Evolutionary conservation across 2,329 filamentous ascomycete species (phyloP), one percentile per base, ranked within the genome.

Genomic region (Calonectria leucothoes): DNA sequence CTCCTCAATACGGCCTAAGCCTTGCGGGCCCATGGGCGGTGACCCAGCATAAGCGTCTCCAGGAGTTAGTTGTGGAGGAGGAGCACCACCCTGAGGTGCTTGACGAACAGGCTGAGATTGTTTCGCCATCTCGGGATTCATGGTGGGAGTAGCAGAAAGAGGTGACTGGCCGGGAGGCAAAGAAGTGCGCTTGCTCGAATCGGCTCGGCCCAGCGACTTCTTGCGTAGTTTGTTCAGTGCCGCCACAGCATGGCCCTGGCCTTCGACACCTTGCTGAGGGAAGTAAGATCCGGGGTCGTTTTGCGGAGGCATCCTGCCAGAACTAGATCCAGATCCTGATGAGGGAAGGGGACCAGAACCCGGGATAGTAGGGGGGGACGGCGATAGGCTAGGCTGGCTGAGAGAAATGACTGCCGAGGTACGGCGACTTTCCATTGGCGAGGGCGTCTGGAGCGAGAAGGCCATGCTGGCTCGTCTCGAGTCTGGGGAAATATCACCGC

Each of bases 391-490:
- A 20, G 52, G 11, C 61, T 76, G 27, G 57, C 61, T 69, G 17
- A 78, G 69, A 3, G 76, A 79, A 4, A 33, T 66, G 35, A 27
- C 69, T 10, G 76, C 82, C 20, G 78, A 81, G 55, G 48, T 76
- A 23, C 75, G 77, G 7, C 79, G 76, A 35, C 71, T 76, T 17
- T 83, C 81, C 66, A 82, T 76, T 0, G 82, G 82, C 0, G 82
- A 83, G 1, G 81, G 82, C 0, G 80, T 83, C 52, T 82, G 77
- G 45, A 71, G 25, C 10, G 55, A 70, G 0, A 77, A 79, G 3
- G 82, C 81, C 29, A 80, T 75, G 27, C 80, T 81, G 6, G 79
- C 78, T 1, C 78, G 75, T 0, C 80, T 74, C 2, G 82, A 82
- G 10, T 77, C 78, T 4, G 82, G 78, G 0, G 81, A 83, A 20